Conservation (phyloP, 2,329 filamentous ascomycete species). For the Daldinia eschscholtzii region DNA sequence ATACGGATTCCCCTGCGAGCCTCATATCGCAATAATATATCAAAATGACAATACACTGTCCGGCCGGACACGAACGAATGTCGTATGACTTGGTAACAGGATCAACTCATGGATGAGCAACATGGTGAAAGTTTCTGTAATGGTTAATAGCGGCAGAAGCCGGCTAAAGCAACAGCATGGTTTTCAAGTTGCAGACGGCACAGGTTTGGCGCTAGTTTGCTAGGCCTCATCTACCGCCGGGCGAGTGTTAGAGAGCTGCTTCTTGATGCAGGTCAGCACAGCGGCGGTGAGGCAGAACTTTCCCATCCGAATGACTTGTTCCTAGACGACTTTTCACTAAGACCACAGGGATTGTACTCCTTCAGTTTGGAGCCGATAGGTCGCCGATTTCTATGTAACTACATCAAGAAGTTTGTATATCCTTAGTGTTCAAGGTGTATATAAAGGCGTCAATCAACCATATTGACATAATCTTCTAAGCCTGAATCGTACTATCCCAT, state of each 20-base stretch:
- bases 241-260: not conserved
- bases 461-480: not conserved
- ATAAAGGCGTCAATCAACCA: slow-evolving; percentile 2
- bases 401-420: not conserved
- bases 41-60: not conserved
- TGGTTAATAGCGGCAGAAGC: slow-evolving; percentile 28
- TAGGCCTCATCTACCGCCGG: not conserved
- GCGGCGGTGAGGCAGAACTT: slow-evolving; percentile 1
- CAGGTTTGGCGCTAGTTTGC: slow-evolving; percentile 2
- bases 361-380: slow-evolving; percentile 1
- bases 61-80: not conserved
- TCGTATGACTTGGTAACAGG: not conserved
- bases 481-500: not conserved
- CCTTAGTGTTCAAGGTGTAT: not conserved
- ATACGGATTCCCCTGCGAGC: no score
- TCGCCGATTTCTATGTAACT: not conserved
- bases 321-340: not conserved
- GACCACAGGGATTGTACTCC: slow-evolving; percentile 2
- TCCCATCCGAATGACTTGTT: not conserved
- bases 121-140: not conserved
- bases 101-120: not conserved
- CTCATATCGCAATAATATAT: not conserved
- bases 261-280: slow-evolving; percentile 8
- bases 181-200: not conserved
- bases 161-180: slow-evolving; percentile 11